Percentiles rank a stretch among this genome's conserved stretches.
Conservation (phyloP, 2,329 filamentous ascomycete species). For the Grosmannia huntii region DNA sequence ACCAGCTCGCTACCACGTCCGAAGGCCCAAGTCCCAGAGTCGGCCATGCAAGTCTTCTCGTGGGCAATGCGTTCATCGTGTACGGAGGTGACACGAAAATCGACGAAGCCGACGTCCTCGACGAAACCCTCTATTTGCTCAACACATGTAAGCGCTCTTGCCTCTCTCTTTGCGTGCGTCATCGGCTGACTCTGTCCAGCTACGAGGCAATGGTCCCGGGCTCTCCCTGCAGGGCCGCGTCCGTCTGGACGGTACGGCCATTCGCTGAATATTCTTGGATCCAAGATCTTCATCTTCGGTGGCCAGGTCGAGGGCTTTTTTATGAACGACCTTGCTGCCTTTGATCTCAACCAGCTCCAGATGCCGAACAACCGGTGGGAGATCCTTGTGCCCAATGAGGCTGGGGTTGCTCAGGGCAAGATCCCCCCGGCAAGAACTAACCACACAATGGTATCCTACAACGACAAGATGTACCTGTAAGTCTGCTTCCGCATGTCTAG, state of each 20-base stretch:
- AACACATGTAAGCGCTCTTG: constrained; percentile 64
- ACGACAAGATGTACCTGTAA: constrained; percentile 88
- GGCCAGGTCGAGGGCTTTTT: constrained; percentile 96
- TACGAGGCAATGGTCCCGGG: constrained; percentile 94
- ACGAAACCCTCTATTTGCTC: constrained; percentile 89
- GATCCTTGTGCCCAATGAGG: constrained; percentile 64
- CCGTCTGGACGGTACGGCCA: constrained; percentile 91
- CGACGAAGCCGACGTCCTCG: constrained; percentile 78
- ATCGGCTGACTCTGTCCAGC: constrained; percentile 38
- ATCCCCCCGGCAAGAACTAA: constrained; percentile 87
- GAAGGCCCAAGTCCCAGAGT: constrained; percentile 93
- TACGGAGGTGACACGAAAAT: constrained; percentile 98
- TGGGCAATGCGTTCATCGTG: constrained; percentile 97
- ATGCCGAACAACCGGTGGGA: constrained; percentile 90
- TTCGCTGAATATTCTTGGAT: constrained; percentile 89
- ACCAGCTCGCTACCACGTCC: constrained; percentile 79
- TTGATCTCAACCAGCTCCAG: constrained; percentile 90
- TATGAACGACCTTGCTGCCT: constrained; percentile 93
- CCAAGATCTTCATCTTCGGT: constrained; percentile 95
- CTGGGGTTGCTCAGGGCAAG: constrained; percentile 45
- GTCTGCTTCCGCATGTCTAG: constrained; percentile 20
- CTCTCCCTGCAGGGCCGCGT: constrained; percentile 72
- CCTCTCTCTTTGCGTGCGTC: background rate
- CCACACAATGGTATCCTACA: constrained; percentile 81
- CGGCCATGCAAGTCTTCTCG: constrained; percentile 82